Evolutionary conservation across 2,329 filamentous ascomycete genomes (phyloP).

Genomic region (Trichophyton benhamiae): DNA sequence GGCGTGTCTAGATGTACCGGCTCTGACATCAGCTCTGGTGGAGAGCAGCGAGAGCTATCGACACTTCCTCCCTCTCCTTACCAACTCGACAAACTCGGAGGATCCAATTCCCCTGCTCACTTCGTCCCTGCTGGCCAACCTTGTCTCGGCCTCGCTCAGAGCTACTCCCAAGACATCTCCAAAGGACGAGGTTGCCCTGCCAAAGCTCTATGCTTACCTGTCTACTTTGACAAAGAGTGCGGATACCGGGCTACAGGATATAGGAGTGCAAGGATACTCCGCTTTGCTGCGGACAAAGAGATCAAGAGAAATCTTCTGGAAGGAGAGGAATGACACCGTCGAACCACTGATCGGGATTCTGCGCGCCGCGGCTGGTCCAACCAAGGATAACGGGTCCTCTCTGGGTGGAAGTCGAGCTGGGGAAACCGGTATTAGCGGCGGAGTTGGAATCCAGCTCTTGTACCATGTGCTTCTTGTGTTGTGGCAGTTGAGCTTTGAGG

Average conservation of each 20-base stretch:
- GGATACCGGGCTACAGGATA: conserved; percentile 86
- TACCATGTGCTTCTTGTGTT: conserved; percentile 89
- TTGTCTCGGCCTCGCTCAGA: conserved; percentile 55
- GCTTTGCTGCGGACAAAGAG: conserved; percentile 63
- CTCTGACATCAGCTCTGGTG: conserved; percentile 63
- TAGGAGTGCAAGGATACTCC: conserved; percentile 86
- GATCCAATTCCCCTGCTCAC: conserved; percentile 83
- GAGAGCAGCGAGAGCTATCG: conserved; percentile 58
- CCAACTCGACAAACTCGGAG: conserved; percentile 68
- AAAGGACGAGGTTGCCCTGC: conserved; percentile 63
- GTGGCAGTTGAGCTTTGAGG: conserved; percentile 94
- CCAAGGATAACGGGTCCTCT: conserved; percentile 53
- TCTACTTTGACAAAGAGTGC: conserved; percentile 70
- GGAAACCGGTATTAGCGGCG: conserved; percentile 53
- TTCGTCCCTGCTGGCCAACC: conserved; percentile 68
- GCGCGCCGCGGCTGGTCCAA: conserved; percentile 58
- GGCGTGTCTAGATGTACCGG: conserved; percentile 54
- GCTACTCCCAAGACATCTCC: conserved; percentile 46
- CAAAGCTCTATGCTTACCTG: conserved; percentile 74
- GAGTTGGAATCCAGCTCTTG: conserved; percentile 58
- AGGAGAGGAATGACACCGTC: conserved; percentile 73
- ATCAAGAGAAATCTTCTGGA: conserved; percentile 77
- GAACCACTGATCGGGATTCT: conserved; percentile 72
- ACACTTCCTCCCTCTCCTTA: conserved; percentile 73
- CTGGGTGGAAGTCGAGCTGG: conserved; percentile 52